Evolutionary conservation across 2,329 filamentous ascomycete genomes (phyloP).

Genomic region (Ophiocordyceps camponoti-floridani): DNA sequence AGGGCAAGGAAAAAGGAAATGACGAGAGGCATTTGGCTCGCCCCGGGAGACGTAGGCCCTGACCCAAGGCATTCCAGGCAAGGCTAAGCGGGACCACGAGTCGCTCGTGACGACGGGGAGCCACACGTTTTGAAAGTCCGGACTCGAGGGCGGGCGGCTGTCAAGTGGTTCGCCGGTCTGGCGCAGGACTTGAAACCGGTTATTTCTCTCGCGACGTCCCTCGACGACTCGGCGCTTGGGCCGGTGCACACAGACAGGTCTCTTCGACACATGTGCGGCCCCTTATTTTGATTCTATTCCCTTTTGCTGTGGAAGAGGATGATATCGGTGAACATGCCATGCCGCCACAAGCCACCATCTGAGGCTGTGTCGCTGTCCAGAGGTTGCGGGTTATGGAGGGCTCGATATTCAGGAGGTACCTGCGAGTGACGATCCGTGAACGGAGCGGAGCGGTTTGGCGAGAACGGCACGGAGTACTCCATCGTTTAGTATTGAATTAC

Average conservation of each 20-base stretch:
- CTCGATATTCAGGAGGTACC: not conserved
- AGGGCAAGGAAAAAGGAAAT: not conserved
- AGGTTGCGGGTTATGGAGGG: too few relatives aligned
- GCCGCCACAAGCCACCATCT: not conserved
- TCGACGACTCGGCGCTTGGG: not conserved
- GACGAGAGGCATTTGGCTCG: not conserved
- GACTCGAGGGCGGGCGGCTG: not conserved
- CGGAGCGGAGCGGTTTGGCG: too few relatives aligned
- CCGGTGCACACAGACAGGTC: not conserved
- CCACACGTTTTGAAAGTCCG: not conserved
- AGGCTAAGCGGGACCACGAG: not conserved
- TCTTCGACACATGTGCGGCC: not conserved
- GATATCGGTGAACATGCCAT: not conserved
- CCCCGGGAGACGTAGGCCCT: not conserved
- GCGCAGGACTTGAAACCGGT: not conserved
- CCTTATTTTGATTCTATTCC: not conserved
- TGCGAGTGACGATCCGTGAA: not conserved
- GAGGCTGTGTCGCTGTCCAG: too few relatives aligned
- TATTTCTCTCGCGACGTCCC: not conserved
- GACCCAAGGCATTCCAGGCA: not conserved
- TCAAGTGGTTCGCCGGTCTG: not conserved
- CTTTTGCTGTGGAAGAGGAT: not conserved
- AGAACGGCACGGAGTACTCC: not conserved
- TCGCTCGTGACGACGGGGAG: not conserved
- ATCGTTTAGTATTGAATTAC: not conserved